Conservation (phyloP, 805 yeast species). For the Lipomyces orientalis region DNA sequence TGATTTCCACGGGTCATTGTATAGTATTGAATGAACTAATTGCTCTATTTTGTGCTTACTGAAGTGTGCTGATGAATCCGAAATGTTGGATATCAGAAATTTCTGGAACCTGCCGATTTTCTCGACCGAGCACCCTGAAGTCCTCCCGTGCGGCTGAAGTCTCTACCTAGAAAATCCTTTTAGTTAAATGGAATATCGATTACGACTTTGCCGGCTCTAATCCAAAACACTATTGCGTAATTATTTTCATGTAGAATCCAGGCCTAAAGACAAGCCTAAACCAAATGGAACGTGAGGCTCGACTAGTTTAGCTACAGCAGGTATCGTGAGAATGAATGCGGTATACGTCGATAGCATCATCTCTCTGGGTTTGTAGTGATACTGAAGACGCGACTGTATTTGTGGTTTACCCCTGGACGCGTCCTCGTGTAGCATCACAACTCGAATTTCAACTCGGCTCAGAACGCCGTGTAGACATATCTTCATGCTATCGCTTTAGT, state of each 20-base stretch:
- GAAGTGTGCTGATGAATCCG: neutral
- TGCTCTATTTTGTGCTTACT: neutral
- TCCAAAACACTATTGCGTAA: too few species aligned
- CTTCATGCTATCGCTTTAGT: neutral
- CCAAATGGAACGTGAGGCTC: neutral
- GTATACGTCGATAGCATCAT: neutral
- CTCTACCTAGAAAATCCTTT: too few species aligned
- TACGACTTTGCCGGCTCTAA: too few species aligned
- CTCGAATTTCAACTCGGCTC: neutral
- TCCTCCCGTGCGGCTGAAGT: neutral
- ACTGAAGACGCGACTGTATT: neutral
- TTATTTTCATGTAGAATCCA: too few species aligned
- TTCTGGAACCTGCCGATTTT: neutral
- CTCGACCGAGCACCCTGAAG: neutral
- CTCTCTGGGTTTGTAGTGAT: neutral
- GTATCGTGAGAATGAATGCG: neutral
- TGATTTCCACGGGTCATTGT: slow-evolving; percentile 83
- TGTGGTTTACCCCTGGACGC: slow-evolving; percentile 3
- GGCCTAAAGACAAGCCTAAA: too few species aligned
- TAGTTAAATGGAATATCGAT: too few species aligned
- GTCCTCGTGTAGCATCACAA: neutral
- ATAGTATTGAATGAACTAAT: neutral
- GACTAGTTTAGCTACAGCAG: neutral
- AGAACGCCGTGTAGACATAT: neutral
- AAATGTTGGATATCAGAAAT: neutral